Base-by-base conservation (phyloP, 2,329 filamentous ascomycete genomes). In the Penicillium sclerotigenum region DNA sequence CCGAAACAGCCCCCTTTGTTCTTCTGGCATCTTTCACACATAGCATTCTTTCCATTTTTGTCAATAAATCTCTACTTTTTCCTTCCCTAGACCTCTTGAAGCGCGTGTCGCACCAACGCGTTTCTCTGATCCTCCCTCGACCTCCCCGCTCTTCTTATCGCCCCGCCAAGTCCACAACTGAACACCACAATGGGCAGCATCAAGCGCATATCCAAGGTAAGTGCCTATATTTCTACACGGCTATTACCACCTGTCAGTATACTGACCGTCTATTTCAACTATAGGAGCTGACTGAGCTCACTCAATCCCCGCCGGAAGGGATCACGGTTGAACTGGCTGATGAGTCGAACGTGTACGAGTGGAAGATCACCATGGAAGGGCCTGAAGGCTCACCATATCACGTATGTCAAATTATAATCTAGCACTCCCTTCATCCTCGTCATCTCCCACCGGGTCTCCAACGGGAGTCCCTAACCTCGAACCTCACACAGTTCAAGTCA, bases 311-410 rank as follows among this genome's bases (percentile, higher is more conserved):
- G 33, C 82, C 83, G 2, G 67, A 75, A 24, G 85, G 85, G 48
- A 82, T 85, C 64, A 77, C 69, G 16, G 80, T 87, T 60, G 75
- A 73, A 54, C 78, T 87, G 10, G 76, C 80, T 46, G 81, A 87
- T 61, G 87, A 89, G 65, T 75, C 81, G 58, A 82, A 89, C 73
- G 77, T 90, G 61, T 83, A 86, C 68, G 79, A 83, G 65, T 90
- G 87, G 87, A 83, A 86, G 59, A 80, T 89, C 58, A 72, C 80
- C 54, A 83, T 90, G 79, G 81, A 86, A 46, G 87, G 86, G 1
- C 87, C 87, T 3, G 78, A 83, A 52, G 79, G 80, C 40, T 87
- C 87, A 16, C 79, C 83, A 42, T 89, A 88, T 68, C 78, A 83
- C 45, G 87, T 89, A 79, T 51, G 79, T 74, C 26, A 28, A 29